phyloP scores from a whole-genome alignment of 2,329 filamentous ascomycete genomes.

The Aspergillus amoenus region DNA sequence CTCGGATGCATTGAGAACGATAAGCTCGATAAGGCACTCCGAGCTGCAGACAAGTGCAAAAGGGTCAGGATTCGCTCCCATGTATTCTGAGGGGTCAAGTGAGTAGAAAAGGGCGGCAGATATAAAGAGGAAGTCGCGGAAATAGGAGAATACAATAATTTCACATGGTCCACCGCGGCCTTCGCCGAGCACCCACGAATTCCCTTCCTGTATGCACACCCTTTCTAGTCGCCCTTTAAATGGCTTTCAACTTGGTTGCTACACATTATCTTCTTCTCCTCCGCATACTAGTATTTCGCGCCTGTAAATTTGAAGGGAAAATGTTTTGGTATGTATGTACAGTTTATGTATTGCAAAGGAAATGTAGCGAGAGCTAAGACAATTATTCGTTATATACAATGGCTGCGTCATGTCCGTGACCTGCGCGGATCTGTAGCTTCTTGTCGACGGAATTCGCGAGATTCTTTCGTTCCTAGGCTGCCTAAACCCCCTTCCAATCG shows the following conservation, averaged over 20 bases:
- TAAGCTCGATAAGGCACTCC: constrained; percentile 7
- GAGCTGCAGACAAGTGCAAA: neutral
- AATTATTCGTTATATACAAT: constrained; percentile 1
- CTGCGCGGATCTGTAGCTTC: constrained; percentile 81
- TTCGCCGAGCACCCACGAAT: neutral
- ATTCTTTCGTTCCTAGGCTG: constrained; percentile 87
- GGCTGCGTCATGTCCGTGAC: constrained; percentile 50
- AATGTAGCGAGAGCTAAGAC: constrained; percentile 3
- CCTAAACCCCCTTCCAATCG: constrained; percentile 76
- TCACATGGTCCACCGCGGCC: neutral
- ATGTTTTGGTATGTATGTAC: constrained; percentile 7
- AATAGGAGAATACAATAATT: neutral
- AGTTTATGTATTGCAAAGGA: constrained; percentile 3
- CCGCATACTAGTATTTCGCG: neutral
- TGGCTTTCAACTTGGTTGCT: no score
- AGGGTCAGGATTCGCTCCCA: neutral
- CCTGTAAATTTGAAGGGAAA: neutral
- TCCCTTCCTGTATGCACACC: neutral
- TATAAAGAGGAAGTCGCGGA: neutral
- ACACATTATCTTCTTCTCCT: neutral
- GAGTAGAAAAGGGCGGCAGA: neutral
- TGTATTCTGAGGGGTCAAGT: neutral
- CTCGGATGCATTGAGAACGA: neutral
- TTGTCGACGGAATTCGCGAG: constrained; percentile 75
- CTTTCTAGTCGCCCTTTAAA: neutral